Percentiles rank a stretch among this genome's conserved stretches.
phyloP scores from a whole-genome alignment of 192 early-diverging fungal genomes.

The Ambispora gerdemannii region DNA sequence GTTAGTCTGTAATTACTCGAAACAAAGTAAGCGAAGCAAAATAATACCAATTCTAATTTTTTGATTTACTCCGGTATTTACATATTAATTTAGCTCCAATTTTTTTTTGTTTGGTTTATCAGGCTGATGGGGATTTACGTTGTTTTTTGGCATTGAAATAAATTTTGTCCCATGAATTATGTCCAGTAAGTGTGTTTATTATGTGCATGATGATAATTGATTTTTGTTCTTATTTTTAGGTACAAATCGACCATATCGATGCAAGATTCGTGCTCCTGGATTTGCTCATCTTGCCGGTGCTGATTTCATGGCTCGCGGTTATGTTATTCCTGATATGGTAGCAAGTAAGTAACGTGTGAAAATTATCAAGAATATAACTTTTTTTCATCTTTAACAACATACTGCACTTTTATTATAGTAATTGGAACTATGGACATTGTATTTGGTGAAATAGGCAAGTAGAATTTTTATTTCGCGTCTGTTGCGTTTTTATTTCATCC shows the following conservation, averaged over 20 bases:
- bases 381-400: not conserved
- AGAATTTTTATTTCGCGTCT: conserved; percentile 42
- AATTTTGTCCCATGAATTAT: too few relatives aligned
- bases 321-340: conserved; percentile 93
- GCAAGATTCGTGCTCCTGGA: conserved; percentile 96
- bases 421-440: conserved; percentile 99
- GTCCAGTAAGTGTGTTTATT: too few relatives aligned
- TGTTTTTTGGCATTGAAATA: too few relatives aligned
- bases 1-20: too few relatives aligned
- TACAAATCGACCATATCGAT: conserved; percentile 92
- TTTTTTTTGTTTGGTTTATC: too few relatives aligned
- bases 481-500: too few relatives aligned
- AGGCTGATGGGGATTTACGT: too few relatives aligned
- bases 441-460: conserved; percentile 91
- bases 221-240: conserved; percentile 93
- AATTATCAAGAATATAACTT: not conserved
- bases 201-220: not conserved
- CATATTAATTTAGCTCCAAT: too few relatives aligned
- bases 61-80: too few relatives aligned
- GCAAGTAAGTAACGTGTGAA: conserved; percentile 38
- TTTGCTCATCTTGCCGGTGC: conserved; percentile 89
- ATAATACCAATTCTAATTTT: too few relatives aligned
- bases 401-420: conserved; percentile 42
- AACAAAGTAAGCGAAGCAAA: too few relatives aligned
- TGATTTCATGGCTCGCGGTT: conserved; percentile 87